Evolutionary conservation across 2,329 filamentous ascomycete species (phyloP), one percentile per base, ranked within the genome.

Genomic region (Aspergillus jensenii): DNA sequence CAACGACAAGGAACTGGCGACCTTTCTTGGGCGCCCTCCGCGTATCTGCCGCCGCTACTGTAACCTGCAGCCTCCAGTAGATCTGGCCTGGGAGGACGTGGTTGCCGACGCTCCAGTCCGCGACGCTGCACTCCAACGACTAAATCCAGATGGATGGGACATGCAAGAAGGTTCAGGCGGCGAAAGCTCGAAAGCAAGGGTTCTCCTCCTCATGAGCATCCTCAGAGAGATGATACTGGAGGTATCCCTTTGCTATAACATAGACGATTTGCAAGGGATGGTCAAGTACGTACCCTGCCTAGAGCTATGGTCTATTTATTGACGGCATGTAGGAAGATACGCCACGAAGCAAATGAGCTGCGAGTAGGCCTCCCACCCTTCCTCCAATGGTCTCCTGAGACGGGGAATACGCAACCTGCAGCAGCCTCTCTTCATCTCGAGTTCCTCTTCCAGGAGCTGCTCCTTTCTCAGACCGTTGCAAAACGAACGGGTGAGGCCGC

Each of bases 21-120:
- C 80, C 2, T 79, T 80, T 37, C 69, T 81, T 2, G 79, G 79
- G 3, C 72, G 79, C 1, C 79, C 79, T 0, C 77, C 78, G 3
- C 71, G 78, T 3, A 75, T 81, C 6, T 67, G 68, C 23, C 66
- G 70, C 37, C 69, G 70, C 19, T 78, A 73, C 54, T 78, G 76
- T 60, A 61, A 66, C 25, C 43, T 65, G 2, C 58, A 41, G 15
- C 47, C 44, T 3, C 63, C 63, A 0, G 41, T 71, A 21, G 68
- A 71, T 43, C 50, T 71, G 6, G 52, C 53, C 6, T 59, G 58
- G 23, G 63, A 67, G 4, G 58, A 65, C 8, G 35, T 70, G 5
- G 56, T 62, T 6, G 37, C 61, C 17, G 44, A 63, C 2, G 27
- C 27, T 2, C 47, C 43, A 1, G 55, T 52, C 17, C 39, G 64